Conservation (phyloP, 148 eudicot genomes). For the Camellia sinensis region DNA sequence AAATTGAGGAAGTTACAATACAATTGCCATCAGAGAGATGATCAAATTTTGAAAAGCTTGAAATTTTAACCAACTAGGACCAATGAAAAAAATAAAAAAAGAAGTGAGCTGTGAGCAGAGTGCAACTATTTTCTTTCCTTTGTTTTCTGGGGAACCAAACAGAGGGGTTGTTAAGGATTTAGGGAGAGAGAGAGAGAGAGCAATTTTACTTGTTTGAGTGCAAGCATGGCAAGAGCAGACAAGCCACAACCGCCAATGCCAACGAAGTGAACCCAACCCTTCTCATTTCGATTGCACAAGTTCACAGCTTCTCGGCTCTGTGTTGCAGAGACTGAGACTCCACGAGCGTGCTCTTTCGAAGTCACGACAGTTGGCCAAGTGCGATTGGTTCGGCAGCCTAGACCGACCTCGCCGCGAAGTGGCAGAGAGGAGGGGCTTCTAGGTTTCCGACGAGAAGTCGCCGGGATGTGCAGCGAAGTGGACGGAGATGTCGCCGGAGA, state of each 20-base stretch:
- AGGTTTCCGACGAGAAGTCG: background rate
- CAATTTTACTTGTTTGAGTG: conserved; percentile 12
- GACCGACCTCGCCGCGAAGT: background rate
- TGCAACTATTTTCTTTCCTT: background rate
- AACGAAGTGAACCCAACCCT: conserved; percentile 9
- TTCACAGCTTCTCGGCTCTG: background rate
- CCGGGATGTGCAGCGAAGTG: background rate
- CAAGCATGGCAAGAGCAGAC: conserved; percentile 23
- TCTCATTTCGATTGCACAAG: background rate
- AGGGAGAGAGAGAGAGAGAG: background rate
- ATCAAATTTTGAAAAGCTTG: too few species aligned
- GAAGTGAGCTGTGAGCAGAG: too few species aligned
- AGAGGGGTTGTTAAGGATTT: background rate
- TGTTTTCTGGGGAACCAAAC: background rate
- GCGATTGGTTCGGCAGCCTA: background rate
- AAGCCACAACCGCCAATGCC: conserved; percentile 19
- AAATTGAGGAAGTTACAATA: background rate
- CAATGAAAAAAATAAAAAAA: too few species aligned
- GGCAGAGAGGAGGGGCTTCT: background rate
- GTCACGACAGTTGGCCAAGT: background rate
- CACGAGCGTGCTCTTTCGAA: background rate
- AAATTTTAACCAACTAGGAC: background rate
- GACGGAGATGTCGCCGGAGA: background rate
- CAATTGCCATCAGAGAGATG: background rate
- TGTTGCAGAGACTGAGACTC: background rate